Base-by-base conservation (phyloP, 805 yeast species). In the Yarrowia yakushimensis region DNA sequence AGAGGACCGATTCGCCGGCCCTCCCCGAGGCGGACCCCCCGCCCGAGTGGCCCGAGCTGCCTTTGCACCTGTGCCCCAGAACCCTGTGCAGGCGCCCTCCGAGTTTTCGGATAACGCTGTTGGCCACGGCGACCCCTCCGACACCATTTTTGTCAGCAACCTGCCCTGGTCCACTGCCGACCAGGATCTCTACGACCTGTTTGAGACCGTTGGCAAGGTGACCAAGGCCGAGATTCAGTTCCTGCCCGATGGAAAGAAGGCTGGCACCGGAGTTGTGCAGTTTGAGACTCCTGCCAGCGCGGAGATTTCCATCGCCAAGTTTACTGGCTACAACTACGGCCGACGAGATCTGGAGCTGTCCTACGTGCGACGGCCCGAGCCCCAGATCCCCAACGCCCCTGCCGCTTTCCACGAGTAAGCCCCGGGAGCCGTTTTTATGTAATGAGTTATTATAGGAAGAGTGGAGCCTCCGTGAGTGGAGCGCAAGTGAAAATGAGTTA, bases 121-220 rank as follows among this genome's bases (percentile, higher is more conserved):
- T 9, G 88, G 87, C 1, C 76, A 79, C 46, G 90, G 90, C 43
- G 81, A 76, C 39, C 84, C 83, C 55, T 85, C 84, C 55, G 82
- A 78, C 33, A 79, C 82, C 22, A 81, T 93, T 46, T 87, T 76
- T 71, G 91, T 88, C 22, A 81, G 80, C 46, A 93, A 93, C 77
- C 78, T 93, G 70, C 98, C 98, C 30, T 90, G 83, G 80, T 86
- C 91, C 60, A 92, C 97, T n/a, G 83, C 90, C 31, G 85, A 86
- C 67, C 85, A 86, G 63, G 97, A 93, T 74, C 80, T 93, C 67
- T 83, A 79, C 66, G 97, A 92, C 67, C 80, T 93, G 64, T 92
- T 92, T 72, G 93, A 87, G 72, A 86, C 93, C 36, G 83, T 91
- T 62, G 96, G 97, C 22, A 77, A 81, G 54, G 90, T 93, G 17